phyloP scores from a whole-genome alignment of 2,329 filamentous ascomycete genomes.

The Dichotomopilus funicola region DNA sequence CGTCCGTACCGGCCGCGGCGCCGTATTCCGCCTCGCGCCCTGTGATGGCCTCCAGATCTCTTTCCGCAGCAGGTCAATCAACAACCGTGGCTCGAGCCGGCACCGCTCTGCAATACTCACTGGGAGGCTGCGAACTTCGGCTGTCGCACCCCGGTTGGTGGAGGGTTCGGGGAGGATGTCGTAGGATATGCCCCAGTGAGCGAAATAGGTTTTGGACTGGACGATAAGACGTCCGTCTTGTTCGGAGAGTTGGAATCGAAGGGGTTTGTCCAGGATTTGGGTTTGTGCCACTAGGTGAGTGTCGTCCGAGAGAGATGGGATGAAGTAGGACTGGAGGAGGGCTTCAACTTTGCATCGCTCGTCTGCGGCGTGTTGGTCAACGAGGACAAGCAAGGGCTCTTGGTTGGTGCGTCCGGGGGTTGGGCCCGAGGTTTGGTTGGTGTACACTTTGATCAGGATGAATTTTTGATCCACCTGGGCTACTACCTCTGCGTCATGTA shows the following conservation, averaged over 20 bases:
- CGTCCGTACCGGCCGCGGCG: not conserved
- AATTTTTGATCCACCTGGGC: slow-evolving; percentile 88
- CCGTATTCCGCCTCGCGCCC: slow-evolving; percentile 30
- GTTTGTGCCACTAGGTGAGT: slow-evolving; percentile 22
- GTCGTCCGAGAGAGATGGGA: not conserved
- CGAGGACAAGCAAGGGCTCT: slow-evolving; percentile 54
- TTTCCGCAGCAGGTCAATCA: slow-evolving; percentile 66
- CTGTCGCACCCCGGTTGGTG: not conserved
- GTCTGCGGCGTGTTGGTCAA: slow-evolving; percentile 94
- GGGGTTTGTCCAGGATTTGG: slow-evolving; percentile 41
- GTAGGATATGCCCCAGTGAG: slow-evolving; percentile 68
- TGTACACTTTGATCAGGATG: slow-evolving; percentile 59
- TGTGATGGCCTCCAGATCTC: slow-evolving; percentile 63
- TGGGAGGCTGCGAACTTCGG: slow-evolving; percentile 47
- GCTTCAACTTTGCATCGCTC: slow-evolving; percentile 76
- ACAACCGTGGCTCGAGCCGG: slow-evolving; percentile 59
- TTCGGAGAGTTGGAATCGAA: slow-evolving; percentile 58
- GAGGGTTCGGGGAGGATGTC: slow-evolving; percentile 25
- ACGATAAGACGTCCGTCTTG: slow-evolving; percentile 56
- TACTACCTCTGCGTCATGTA: slow-evolving; percentile 60
- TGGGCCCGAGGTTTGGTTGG: slow-evolving; percentile 14
- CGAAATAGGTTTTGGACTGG: slow-evolving; percentile 51
- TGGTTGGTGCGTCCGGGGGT: not conserved
- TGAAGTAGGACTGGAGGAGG: slow-evolving; percentile 54
- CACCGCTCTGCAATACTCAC: slow-evolving; percentile 70